Evolutionary conservation across 768 basidiomycete genomes (phyloP), one percentile per base, ranked within the genome.

Genomic region (Guyanaporus albipodus): DNA sequence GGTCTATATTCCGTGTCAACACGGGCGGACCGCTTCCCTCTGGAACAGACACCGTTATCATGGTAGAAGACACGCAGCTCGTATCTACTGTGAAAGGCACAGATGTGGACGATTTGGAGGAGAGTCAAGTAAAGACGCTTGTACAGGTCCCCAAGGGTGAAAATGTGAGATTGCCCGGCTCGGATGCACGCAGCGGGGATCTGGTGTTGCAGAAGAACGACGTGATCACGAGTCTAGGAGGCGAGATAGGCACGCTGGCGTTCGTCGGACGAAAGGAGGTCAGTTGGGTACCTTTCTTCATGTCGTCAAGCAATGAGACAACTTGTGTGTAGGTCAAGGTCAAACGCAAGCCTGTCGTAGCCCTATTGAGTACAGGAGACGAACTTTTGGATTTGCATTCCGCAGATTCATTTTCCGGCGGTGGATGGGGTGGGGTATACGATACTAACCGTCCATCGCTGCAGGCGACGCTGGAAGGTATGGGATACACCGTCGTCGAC

Each of bases 11-110:
- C 11, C 83, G 91, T 35, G 78, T 95, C 63, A 93, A 92, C 67
- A 95, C 91, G 1, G 91, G 91, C 6, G 85, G 79, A 0, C 87
- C 89, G 0, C 69, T 95, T 3, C 91, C 91, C 2, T 62, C 67
- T 0, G 90, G 87, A 5, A 66, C 84, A 7, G 84, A 93, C 59
- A 70, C 88, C 0, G 83, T 92, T 3, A 83, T 95, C 64, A 94
- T 93, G 91, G 91, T 95, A 17, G 91, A 95, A 67, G 91, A 94
- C 61, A 94, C 91, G 0, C 77, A 79, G 46, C 73, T 95, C 7
- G 71, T 80, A n/a, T 79, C 79, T 3, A 76, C 78, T 2, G 50
- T 66, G 43, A 63, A 68, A 38, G 70, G 71, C 24, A 56, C 58
- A 4, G 61, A 69, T 17, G 68, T 69, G 15, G 54, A 63, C 27